phyloP scores from a whole-genome alignment of 2,329 filamentous ascomycete genomes.

The Ascochyta rabiei region DNA sequence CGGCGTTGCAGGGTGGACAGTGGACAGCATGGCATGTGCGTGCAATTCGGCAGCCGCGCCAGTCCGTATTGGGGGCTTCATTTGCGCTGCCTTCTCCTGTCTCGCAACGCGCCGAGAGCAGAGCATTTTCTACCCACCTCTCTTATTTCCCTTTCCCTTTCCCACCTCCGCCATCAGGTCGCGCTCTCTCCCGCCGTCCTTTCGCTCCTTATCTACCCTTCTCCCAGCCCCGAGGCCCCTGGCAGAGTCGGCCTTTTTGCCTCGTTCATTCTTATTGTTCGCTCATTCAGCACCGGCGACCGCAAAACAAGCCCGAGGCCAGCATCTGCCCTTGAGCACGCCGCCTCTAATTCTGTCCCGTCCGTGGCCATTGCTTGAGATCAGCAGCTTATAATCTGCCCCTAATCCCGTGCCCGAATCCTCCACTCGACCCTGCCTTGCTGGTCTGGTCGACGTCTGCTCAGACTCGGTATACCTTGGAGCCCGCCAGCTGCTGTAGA shows the following conservation, averaged over 20 bases:
- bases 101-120: slow-evolving; percentile 26
- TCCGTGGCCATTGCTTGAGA: slow-evolving; percentile 29
- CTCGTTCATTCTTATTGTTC: slow-evolving; percentile 49
- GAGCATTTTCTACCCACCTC: slow-evolving; percentile 39
- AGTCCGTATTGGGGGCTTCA: slow-evolving; percentile 37
- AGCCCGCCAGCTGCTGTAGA: slow-evolving; percentile 27
- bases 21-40: slow-evolving; percentile 31
- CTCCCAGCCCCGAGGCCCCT: slow-evolving; percentile 38
- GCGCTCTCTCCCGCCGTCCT: slow-evolving; percentile 41
- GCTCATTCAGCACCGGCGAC: slow-evolving; percentile 46
- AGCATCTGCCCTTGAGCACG: slow-evolving; percentile 28
- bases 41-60: slow-evolving; percentile 37
- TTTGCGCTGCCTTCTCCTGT: slow-evolving; percentile 45
- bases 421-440: slow-evolving; percentile 20
- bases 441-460: slow-evolving; percentile 21
- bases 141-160: slow-evolving; percentile 36
- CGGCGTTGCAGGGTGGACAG: slow-evolving; percentile 25
- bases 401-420: slow-evolving; percentile 22
- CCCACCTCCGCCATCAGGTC: slow-evolving; percentile 35
- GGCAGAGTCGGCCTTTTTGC: slow-evolving; percentile 43
- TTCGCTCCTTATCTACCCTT: slow-evolving; percentile 47
- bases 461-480: slow-evolving; percentile 23
- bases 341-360: slow-evolving; percentile 33
- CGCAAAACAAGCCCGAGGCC: slow-evolving; percentile 40
- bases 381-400: slow-evolving; percentile 21